Evolutionary conservation across 257 asterid genomes (phyloP).

Genomic region (Coffea eugenioides): DNA sequence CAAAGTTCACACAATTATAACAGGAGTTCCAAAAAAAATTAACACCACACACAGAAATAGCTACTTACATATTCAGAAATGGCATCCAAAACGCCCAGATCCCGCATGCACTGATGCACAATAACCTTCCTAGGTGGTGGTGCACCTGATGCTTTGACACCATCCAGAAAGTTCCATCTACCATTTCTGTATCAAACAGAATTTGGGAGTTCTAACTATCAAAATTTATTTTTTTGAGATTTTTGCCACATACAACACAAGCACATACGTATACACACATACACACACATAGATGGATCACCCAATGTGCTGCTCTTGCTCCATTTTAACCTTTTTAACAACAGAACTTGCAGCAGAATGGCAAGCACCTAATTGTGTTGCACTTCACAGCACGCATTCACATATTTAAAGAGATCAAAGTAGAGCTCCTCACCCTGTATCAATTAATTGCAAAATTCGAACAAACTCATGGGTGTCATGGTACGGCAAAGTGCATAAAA

Average conservation of each 20-base stretch:
- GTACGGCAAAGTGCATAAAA: constrained; percentile 82
- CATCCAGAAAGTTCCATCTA: constrained; percentile 86
- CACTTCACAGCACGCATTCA: not conserved
- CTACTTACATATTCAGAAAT: constrained; percentile 70
- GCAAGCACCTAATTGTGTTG: not conserved
- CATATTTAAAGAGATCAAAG: not conserved
- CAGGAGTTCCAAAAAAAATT: not conserved
- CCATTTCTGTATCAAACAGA: constrained; percentile 54
- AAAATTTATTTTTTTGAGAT: not conserved
- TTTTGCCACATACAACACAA: not conserved
- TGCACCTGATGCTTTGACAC: constrained; percentile 84
- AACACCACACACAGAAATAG: constrained; percentile 12
- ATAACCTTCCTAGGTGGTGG: constrained; percentile 74
- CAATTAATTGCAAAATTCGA: constrained; percentile 63
- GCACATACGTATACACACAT: not conserved
- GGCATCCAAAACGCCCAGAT: constrained; percentile 73
- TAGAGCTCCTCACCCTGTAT: constrained; percentile 50
- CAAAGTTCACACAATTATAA: constrained; percentile 21
- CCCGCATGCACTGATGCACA: constrained; percentile 76
- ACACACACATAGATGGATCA: not conserved
- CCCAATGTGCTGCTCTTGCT: not conserved
- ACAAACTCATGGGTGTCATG: constrained; percentile 87
- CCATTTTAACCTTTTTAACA: not conserved
- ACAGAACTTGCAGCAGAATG: not conserved
- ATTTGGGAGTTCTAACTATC: no score